Base-by-base conservation (phyloP, 495 filamentous ascomycete genomes). In the Lasiosphaeria miniovina region DNA sequence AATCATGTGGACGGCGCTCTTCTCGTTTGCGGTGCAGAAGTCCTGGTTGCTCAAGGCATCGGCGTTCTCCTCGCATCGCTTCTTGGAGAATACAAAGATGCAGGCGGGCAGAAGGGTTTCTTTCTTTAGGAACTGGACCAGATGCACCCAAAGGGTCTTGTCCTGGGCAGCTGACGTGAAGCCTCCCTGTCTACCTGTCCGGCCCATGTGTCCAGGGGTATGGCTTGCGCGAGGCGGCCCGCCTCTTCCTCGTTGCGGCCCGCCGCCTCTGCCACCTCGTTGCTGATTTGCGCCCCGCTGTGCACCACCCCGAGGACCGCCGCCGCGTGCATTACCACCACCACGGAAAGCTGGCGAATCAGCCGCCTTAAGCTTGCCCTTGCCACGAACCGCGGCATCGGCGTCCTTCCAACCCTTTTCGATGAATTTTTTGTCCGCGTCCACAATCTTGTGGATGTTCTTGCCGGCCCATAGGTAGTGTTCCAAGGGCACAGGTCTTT, bases 61-160 rank as follows among this genome's bases (percentile, higher is more conserved):
- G 9, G 95, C 94, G 69, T 98, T 98, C 67, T 96, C 89, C 70
- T 98, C 93, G 66, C 95, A 98, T 55, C 94, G 81, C 72, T 90
- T 96, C 78, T 98, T 98, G 34, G 93, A 97, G 74, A 98, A 98
- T 49, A 98, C 94, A 72, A 98, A 98, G 60, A 98, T 93, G 73
- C 93, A 96, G 46, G 86, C 90, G 0, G 94, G 94, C 10, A 98
- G 80, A 4, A 98, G 80, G 45, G 84, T 90, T 59, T 90, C 84
- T 67, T 96, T 95, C 65, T 86, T 89, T 54, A 98, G 80, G 75
- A 91, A 89, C 64, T 96, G 90, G 12, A 98, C 90, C 49, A 98
- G 79, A 61, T 95, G 89, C 46, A 98, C 94, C 94, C 94, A 98
- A n/a, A 95, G 80, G 58, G 90, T 98, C 71, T 88, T 89, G 75